Evolutionary conservation across 257 asterid species (phyloP), one percentile per base, ranked within the genome.

Genomic region (Jaltomata sinuosa): DNA sequence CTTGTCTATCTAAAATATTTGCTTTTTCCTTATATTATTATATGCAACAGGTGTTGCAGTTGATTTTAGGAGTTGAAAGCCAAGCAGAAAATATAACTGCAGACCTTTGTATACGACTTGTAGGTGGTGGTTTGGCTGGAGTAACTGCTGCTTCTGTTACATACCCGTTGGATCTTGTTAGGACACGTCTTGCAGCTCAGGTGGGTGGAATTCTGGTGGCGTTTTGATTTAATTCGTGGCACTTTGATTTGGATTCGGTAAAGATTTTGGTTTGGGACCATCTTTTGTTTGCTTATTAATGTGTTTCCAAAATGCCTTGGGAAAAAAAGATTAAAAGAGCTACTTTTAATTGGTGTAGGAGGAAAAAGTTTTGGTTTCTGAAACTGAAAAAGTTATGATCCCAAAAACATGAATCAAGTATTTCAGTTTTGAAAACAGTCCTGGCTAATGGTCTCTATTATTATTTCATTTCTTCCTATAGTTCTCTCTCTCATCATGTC

Each of bases 91-190:
- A 87, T 84, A 72, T 92, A 22, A 86, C 92, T 85, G 86, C 94
- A 85, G 97, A 94, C 86, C 88, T 94, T 42, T 89, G 91, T 85
- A 83, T 93, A 85, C 92, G 97, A 25, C 97, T 94, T 86, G 49
- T 90, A 77, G 95, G 98, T 38, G 98, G 98, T 65, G 97, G 98
- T 72, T 89, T 94, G 88, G 97, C 98, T 87, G 98, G 98, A 84
- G 85, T 93, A 53, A 94, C 97, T 32, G 98, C 97, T 50, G 98
- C 98, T 87, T 92, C 95, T 65, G 88, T 88, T 84, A 93, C 97
- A 42, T 94, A 94, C 87, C 98, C 97, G 40, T 84, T 93, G 87
- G 98, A 94, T 88, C 97, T 93, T 77, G 97, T 93, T 59, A 91
- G 98, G 90, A 94, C 98, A 21, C 97, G 94, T 31, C 97, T 93